Conservation (phyloP, 805 yeast species). For the Lipomyces japonicus region DNA sequence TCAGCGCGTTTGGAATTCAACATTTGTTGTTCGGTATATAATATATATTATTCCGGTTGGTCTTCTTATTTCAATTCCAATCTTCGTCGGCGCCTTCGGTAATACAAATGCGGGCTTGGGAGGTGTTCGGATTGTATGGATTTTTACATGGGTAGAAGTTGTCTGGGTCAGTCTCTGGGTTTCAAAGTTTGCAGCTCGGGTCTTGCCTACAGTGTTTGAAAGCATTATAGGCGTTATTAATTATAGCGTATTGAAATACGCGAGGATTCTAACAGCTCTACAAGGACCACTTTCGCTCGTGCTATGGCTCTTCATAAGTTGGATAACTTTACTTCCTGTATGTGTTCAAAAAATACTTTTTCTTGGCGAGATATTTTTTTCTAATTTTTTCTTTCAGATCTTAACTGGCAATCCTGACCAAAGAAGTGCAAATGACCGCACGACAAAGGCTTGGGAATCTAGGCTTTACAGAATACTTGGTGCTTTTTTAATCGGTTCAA, state of each 20-base stretch:
- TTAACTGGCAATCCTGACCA: constrained; percentile 23
- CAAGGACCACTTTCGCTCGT: constrained; percentile 38
- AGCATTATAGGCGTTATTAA: constrained; percentile 35
- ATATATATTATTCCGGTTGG: constrained; percentile 42
- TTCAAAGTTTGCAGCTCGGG: constrained; percentile 37
- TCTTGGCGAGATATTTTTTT: not conserved
- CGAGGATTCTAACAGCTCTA: constrained; percentile 37
- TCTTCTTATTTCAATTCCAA: constrained; percentile 38
- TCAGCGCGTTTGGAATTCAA: constrained; percentile 1
- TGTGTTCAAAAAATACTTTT: not conserved
- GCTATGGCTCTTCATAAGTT: constrained; percentile 38
- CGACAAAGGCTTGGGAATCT: constrained; percentile 38
- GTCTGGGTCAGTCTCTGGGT: constrained; percentile 41
- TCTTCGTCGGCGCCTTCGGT: constrained; percentile 41
- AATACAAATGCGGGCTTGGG: constrained; percentile 36
- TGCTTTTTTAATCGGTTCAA: constrained; percentile 38
- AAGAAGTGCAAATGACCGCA: constrained; percentile 2
- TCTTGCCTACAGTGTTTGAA: constrained; percentile 35
- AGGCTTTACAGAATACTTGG: constrained; percentile 38
- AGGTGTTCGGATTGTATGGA: constrained; percentile 38
- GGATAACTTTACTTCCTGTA: constrained; percentile 35
- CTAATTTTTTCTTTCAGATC: constrained; percentile 7
- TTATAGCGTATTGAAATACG: constrained; percentile 36
- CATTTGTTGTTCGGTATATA: constrained; percentile 36
- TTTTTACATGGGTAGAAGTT: constrained; percentile 43